Conservation (phyloP, 495 filamentous ascomycete species). For the Aspergillus sclerotioniger region DNA sequence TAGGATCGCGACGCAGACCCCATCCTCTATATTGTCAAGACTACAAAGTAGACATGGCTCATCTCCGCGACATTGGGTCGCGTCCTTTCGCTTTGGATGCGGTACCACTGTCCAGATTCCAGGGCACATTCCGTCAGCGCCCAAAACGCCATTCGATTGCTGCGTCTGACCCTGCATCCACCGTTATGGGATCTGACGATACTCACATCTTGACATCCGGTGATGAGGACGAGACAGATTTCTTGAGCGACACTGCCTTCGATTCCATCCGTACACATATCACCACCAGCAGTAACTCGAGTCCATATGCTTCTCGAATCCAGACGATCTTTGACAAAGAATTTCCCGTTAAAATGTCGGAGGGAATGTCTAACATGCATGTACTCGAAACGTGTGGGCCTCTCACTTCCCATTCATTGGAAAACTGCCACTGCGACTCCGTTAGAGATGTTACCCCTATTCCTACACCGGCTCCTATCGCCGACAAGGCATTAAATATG, state of each 20-base stretch:
- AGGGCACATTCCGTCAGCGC: slow-evolving; percentile 35
- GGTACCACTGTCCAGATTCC: slow-evolving; percentile 27
- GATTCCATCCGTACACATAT: slow-evolving; percentile 84
- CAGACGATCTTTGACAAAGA: slow-evolving; percentile 90
- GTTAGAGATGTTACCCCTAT: neutral
- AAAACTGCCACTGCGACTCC: slow-evolving; percentile 21
- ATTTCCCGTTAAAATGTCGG: slow-evolving; percentile 54
- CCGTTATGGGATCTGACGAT: slow-evolving; percentile 82
- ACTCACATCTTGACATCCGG: slow-evolving; percentile 69
- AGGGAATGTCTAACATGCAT: slow-evolving; percentile 59
- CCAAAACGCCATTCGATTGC: slow-evolving; percentile 48
- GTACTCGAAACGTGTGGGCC: slow-evolving; percentile 45
- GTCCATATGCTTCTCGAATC: slow-evolving; percentile 57
- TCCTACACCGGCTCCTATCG: slow-evolving; percentile 34
- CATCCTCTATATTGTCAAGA: slow-evolving; percentile 29
- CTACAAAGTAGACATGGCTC: slow-evolving; percentile 17
- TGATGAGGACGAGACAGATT: slow-evolving; percentile 84
- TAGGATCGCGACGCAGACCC: slow-evolving; percentile 12
- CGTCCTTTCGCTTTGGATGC: slow-evolving; percentile 33
- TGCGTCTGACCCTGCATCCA: slow-evolving; percentile 73
- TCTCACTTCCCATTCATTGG: slow-evolving; percentile 30
- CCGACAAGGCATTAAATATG: neutral
- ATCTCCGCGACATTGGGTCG: slow-evolving; percentile 11
- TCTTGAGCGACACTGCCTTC: slow-evolving; percentile 85
- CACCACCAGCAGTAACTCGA: slow-evolving; percentile 57